Conservation (phyloP, 2,329 filamentous ascomycete genomes). For the Neopestalotiopsis clavispora region DNA sequence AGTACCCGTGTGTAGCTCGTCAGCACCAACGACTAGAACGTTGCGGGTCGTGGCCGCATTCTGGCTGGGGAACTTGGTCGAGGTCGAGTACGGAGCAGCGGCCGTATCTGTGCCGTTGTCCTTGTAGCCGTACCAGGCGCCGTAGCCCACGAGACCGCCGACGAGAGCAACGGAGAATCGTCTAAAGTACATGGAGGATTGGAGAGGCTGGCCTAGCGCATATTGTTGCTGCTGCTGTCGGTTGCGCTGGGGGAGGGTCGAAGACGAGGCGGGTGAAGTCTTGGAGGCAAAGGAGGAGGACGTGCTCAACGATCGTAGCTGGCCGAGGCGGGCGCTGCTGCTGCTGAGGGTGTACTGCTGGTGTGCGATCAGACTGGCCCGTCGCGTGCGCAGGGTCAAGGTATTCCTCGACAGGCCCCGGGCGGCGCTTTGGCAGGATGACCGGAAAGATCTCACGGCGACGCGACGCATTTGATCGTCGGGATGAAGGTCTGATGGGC, state of each 20-base stretch:
- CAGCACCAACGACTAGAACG: conserved; percentile 86
- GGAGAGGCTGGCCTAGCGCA: conserved; percentile 54
- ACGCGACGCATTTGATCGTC: conserved; percentile 72
- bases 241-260: conserved; percentile 32
- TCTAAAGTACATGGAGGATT: conserved; percentile 77
- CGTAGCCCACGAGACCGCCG: conserved; percentile 75
- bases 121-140: conserved; percentile 77
- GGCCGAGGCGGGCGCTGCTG: conserved; percentile 30
- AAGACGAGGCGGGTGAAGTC: conserved; percentile 18
- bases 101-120: conserved; percentile 42
- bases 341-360: conserved; percentile 44
- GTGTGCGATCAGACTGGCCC: conserved; percentile 29
- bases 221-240: conserved; percentile 38
- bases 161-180: conserved; percentile 70
- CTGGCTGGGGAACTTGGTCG: conserved; percentile 37
- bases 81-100: conserved; percentile 45
- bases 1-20: conserved; percentile 86
- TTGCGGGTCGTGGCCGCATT: conserved; percentile 60
- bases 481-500: conserved; percentile 20
- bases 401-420: conserved; percentile 60
- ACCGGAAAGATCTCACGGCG: conserved; percentile 70
- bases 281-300: conserved; percentile 41
- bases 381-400: conserved; percentile 34
- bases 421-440: conserved; percentile 67
- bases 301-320: conserved; percentile 26